Base-by-base conservation (phyloP, 768 basidiomycete species). In the Suillus subluteus region DNA sequence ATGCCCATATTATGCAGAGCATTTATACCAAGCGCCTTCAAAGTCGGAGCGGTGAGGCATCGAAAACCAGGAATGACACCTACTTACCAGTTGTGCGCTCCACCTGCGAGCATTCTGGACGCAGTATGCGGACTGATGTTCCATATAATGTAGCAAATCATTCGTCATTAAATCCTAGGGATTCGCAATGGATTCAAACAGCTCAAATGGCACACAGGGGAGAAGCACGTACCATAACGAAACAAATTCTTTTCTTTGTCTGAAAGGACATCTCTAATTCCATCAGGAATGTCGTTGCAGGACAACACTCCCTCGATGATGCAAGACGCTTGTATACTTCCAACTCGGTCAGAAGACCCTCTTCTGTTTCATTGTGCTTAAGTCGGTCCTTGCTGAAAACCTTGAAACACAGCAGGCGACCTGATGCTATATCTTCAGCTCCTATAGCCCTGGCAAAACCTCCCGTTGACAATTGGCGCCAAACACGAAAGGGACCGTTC, bases 1-100 rank as follows among this genome's bases (percentile, higher is more conserved):
- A 91, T 85, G 52, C 88, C 88, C 73, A 87, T 82, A 32, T 76
- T 76, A 69, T 91, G 89, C 50, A 91, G 74, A 50, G 77, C 73
- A 4, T 75, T 66, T n/a, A 83, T 71, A 1, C 82, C 82, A 38
- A 79, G 77, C 7, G 78, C 76, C 82, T 83, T n/a, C 26, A 46
- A n/a, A 26, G 61, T 5, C 13, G 66, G 48, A 64, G 63, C 55
- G 35, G 46, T 37, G 26, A 8, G 50, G 65, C 66, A 64, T 9
- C 2, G 16, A 6, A 15, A 32, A 18, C 13, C 18, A 64, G 18
- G 5, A 26, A 40, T 61, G 71, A 46, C 26, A 46, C 41, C 23
- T 38, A 40, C 73, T 23, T 50, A 83, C 82, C 3, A 81, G 75
- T 67, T 83, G 83, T 0, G 78, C 80, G 52, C 74, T 75, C 83